Percentiles rank a stretch among this genome's conserved stretches.
Conservation (phyloP, 2,329 filamentous ascomycete species). For the Fonsecaea nubica region DNA sequence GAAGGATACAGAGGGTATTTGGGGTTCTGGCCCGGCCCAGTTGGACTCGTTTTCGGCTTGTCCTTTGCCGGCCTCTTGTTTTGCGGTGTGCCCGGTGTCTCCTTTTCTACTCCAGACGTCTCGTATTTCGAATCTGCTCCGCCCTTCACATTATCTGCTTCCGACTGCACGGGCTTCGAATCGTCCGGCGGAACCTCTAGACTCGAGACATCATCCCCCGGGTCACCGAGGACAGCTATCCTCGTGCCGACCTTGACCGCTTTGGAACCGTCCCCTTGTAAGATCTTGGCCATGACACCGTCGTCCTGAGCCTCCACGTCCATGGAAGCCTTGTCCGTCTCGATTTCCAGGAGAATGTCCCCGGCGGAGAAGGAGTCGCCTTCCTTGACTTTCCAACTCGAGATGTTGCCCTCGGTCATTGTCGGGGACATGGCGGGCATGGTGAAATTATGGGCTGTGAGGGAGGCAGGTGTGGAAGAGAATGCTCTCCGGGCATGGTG, state of each 20-base stretch:
- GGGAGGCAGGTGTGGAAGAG: slow-evolving; percentile 39
- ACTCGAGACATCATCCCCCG: slow-evolving; percentile 76
- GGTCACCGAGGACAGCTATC: slow-evolving; percentile 82
- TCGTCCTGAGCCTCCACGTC: slow-evolving; percentile 93
- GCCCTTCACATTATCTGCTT: slow-evolving; percentile 35
- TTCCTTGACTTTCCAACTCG: slow-evolving; percentile 84
- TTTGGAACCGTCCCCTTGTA: slow-evolving; percentile 74
- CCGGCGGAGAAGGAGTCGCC: slow-evolving; percentile 80
- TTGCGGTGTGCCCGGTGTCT: slow-evolving; percentile 33
- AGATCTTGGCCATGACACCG: slow-evolving; percentile 82
- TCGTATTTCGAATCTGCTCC: slow-evolving; percentile 32
- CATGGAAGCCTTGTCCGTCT: slow-evolving; percentile 94
- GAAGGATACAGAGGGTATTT: slow-evolving; percentile 70
- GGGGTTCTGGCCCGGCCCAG: slow-evolving; percentile 48
- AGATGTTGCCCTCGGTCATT: slow-evolving; percentile 92
- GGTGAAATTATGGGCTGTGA: slow-evolving; percentile 83
- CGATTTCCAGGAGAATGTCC: slow-evolving; percentile 88
- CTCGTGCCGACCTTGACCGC: slow-evolving; percentile 76
- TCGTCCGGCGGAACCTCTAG: slow-evolving; percentile 79
- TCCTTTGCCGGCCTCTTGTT: slow-evolving; percentile 36
- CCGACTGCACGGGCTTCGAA: slow-evolving; percentile 36
- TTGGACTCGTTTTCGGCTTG: slow-evolving; percentile 34
- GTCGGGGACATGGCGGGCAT: slow-evolving; percentile 92
- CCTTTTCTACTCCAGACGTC: slow-evolving; percentile 40
- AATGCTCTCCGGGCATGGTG: slow-evolving; percentile 33